Base-by-base conservation (phyloP, 257 asterid genomes). In the Rhazya stricta region DNA sequence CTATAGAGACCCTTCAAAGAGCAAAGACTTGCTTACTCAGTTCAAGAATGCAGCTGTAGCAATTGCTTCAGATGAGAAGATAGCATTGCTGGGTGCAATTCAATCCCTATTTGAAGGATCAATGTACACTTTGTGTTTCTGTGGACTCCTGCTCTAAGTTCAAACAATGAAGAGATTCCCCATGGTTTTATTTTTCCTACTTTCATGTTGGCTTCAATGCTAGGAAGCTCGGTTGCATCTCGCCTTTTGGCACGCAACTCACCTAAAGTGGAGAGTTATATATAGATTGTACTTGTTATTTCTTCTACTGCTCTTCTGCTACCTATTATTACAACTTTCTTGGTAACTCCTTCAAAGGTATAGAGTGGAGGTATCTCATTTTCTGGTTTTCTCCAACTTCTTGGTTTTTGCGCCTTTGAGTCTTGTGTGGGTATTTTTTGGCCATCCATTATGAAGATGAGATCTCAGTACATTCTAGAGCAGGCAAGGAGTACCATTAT, bases 381-480 rank as follows among this genome's bases (percentile, higher is more conserved):
- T 76, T 51, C 95, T 9, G 95, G 98, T 71, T 85, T 90, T 83
- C 86, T 94, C 73, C 97, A 90, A 77, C 81, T 94, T 82, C 94
- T 94, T 69, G 98, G 98, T 72, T 94, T 94, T 82, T 94, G 98
- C 75, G 76, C 90, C 56, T 94, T 94, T 80, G 98, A 94, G 84
- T 78, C 93, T 54, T 94, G 98, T 85, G 97, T 92, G 11, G 98
- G 98, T 32, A 85, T 94, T 73, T 94, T 94, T 84, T 94, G 98
- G 98, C 98, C 98, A 0, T 94, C 98, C 81, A 94, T 94, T 68
- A 94, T 94, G 98, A 94, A 94, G 92, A 94, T 94, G 98, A 89
- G 98, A 85, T 94, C 98, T 71, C 97, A 90, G 72, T 94, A 89
- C 90, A 88, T 94, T 67, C 98, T 97, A 1, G 98, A 94, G 86